These are phyloP conservation scores for Umbelopsis sp. DNA, from an alignment of 371 early-diverging fungal genomes.

Conservation along the genomic window DNA sequence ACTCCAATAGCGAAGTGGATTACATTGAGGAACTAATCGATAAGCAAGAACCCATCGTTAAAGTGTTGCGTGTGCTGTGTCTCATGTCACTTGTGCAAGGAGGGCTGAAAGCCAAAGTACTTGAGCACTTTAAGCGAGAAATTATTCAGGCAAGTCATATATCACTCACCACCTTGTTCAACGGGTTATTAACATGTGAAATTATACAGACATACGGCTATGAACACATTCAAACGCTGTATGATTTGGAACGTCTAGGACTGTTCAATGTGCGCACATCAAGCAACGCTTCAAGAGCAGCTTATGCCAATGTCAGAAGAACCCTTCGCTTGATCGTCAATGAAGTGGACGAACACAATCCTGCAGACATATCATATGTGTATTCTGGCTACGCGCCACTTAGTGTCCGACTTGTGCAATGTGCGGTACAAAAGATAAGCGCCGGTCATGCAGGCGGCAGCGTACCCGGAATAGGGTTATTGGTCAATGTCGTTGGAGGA, in stretches of 20 bases:
- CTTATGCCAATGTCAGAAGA: conserved; percentile 66
- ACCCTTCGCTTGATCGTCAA: conserved; percentile 82
- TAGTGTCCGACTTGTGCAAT: conserved; percentile 87
- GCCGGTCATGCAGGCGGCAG: conserved; percentile 20
- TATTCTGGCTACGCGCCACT: conserved; percentile 95
- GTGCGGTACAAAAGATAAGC: conserved; percentile 59
- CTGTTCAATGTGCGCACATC: conserved; percentile 62
- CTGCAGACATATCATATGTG: conserved; percentile 90
- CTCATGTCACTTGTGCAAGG: conserved; percentile 83
- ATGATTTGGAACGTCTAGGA: conserved; percentile 70
- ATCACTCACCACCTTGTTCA: not conserved
- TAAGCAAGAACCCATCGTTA: conserved; percentile 69
- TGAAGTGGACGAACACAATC: conserved; percentile 84
- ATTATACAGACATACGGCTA: conserved; percentile 83
- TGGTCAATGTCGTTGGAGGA: conserved; percentile 38
- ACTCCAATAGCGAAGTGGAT: conserved; percentile 69
- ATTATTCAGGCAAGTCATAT: conserved; percentile 66
- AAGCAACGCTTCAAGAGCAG: conserved; percentile 44
- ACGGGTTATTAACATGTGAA: not conserved
- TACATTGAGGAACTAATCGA: conserved; percentile 85
- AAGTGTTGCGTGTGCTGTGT: conserved; percentile 82
- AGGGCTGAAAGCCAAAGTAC: conserved; percentile 78
- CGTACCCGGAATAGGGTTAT: conserved; percentile 30
- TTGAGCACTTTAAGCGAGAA: conserved; percentile 81
- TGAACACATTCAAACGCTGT: conserved; percentile 83